phyloP scores from a whole-genome alignment of 148 eudicot genomes.

The Heliosperma pusillum region DNA sequence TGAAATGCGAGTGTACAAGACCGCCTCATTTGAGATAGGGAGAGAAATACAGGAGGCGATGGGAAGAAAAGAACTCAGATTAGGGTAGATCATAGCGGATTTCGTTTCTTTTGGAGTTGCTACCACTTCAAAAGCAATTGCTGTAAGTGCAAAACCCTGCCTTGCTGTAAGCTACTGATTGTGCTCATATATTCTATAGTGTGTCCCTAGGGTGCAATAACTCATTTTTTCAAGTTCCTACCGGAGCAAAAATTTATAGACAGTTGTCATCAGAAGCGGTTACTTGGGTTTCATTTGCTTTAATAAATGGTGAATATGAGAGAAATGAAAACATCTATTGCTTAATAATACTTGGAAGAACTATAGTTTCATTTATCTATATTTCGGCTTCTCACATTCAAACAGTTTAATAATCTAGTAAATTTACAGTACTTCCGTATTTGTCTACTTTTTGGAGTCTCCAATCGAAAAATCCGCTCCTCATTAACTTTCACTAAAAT shows the following conservation, averaged over 20 bases:
- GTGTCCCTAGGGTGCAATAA: background rate
- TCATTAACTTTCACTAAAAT: conserved; percentile 59
- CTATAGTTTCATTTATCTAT: background rate
- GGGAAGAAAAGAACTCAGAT: background rate
- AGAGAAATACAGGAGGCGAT: background rate
- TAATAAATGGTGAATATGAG: background rate
- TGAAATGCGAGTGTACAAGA: background rate
- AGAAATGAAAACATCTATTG: background rate
- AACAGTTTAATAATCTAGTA: background rate
- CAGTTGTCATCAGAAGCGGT: background rate
- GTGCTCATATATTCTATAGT: background rate
- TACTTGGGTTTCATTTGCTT: background rate
- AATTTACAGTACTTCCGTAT: background rate
- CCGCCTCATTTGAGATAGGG: background rate
- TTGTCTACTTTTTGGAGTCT: background rate
- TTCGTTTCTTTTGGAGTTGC: background rate
- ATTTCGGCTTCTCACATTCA: background rate
- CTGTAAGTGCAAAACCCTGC: background rate
- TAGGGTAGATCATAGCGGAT: background rate
- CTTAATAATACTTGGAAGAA: background rate
- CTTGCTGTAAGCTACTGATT: background rate
- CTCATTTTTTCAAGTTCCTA: too few relatives aligned
- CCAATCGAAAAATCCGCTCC: background rate
- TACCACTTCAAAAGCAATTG: background rate
- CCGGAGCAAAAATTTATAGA: too few relatives aligned